Conservation (phyloP, 805 yeast genomes). For the Komagataella pseudopastoris region DNA sequence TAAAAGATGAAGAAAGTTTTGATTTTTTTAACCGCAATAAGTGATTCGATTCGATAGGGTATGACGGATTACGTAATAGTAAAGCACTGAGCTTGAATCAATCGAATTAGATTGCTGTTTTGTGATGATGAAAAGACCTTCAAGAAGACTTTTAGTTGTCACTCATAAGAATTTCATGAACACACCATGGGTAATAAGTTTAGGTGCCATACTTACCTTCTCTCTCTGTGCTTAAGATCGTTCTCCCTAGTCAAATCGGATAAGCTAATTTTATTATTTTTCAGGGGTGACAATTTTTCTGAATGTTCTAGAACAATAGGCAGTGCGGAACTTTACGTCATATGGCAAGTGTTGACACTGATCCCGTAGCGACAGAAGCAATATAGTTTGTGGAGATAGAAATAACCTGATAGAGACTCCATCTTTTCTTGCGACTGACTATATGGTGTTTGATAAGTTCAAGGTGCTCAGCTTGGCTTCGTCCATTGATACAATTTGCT, state of each 20-base stretch:
- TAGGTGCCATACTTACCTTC: neutral
- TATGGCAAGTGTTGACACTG: neutral
- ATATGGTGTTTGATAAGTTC: neutral
- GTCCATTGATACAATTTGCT: constrained; percentile 9
- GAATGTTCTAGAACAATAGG: neutral
- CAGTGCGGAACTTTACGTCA: neutral
- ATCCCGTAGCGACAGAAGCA: neutral
- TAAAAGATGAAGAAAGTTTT: neutral
- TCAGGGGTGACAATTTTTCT: neutral
- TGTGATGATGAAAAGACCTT: neutral
- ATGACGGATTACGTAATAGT: neutral
- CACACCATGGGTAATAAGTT: too few species aligned
- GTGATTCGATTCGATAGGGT: neutral
- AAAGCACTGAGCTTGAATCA: neutral
- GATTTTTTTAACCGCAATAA: neutral
- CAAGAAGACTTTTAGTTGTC: neutral
- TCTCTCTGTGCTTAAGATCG: too few species aligned
- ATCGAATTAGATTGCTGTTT: neutral
- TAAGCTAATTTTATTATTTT: too few species aligned
- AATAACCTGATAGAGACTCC: too few species aligned
- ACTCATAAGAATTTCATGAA: neutral
- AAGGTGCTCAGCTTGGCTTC: neutral
- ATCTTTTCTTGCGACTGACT: neutral
- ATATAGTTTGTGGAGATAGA: neutral
- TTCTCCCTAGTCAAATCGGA: neutral